Conservation (phyloP, 75 land plant genomes). For the Adiantum capillusveneris region DNA sequence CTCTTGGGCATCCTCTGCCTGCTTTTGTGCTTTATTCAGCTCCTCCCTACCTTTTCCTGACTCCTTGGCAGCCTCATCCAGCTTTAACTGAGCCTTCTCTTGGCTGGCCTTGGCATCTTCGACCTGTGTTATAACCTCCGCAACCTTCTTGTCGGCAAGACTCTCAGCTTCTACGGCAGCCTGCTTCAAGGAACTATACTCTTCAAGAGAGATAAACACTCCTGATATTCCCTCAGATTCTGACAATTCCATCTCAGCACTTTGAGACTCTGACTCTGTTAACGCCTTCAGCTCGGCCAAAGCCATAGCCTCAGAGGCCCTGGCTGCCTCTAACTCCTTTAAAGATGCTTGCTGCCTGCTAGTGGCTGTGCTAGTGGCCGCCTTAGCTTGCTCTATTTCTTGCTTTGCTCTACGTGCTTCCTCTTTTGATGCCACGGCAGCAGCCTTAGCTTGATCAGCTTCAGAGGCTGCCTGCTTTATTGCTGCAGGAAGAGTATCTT, state of each 20-base stretch:
- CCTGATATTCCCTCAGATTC: not conserved
- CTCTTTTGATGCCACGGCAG: slow-evolving; percentile 34
- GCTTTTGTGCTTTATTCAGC: slow-evolving; percentile 45
- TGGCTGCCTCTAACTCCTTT: slow-evolving; percentile 58
- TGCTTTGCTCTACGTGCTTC: slow-evolving; percentile 31
- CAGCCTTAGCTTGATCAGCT: slow-evolving; percentile 36
- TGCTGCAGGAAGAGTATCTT: slow-evolving; percentile 2
- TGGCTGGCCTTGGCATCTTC: slow-evolving; percentile 58
- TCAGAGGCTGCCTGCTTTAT: slow-evolving; percentile 27
- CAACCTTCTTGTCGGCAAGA: slow-evolving; percentile 59
- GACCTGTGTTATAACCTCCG: slow-evolving; percentile 57
- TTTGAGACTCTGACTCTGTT: slow-evolving; percentile 9
- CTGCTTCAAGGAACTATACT: slow-evolving; percentile 43
- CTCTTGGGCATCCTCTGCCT: slow-evolving; percentile 81
- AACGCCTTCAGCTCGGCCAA: slow-evolving; percentile 46
- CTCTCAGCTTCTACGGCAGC: slow-evolving; percentile 36
- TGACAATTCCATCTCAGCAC: not conserved
- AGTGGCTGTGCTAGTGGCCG: slow-evolving; percentile 38
- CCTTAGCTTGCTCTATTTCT: slow-evolving; percentile 42
- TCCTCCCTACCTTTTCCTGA: slow-evolving; percentile 39
- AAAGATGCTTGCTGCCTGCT: slow-evolving; percentile 42
- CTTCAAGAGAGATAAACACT: slow-evolving; percentile 45
- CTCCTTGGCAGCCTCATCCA: slow-evolving; percentile 37
- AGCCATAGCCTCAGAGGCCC: slow-evolving; percentile 46
- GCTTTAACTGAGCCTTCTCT: slow-evolving; percentile 29